Evolutionary conservation across 2,329 filamentous ascomycete species (phyloP), one percentile per base, ranked within the genome.

Genomic region (Paraconiothyrium sp.): DNA sequence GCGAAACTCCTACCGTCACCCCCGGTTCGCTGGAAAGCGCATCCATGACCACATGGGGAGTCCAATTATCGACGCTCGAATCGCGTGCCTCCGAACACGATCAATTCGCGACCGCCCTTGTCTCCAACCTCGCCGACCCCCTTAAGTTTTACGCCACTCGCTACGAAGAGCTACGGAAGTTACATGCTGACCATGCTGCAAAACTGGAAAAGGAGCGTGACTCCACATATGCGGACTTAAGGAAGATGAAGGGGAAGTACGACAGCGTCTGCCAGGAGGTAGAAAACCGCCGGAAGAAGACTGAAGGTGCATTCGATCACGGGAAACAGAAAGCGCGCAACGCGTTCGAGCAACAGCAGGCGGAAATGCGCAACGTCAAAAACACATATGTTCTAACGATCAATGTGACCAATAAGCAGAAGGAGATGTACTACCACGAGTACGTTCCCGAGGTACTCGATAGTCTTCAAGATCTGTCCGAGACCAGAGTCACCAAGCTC

Each of bases 351-450:
- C 93, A 97, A 76, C 94, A 98, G 79, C 85, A 96, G 62, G 82
- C 90, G 62, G 95, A 99, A 70, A 98, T 98, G 95, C 92, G 95
- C 80, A 99, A 99, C 76, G 87, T 91, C 78, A 99, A 99, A 84
- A 99, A 99, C 78, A 93, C 92, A n/a, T 99, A 99, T 76, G 83
- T 99, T 63, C 97, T 99, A 73, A 87, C 89, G 63, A 97, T 99
- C 82, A 97, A 97, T 76, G 92, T 98, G 61, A 96, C 94, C 37
- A 99, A 99, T 81, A 97, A 95, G 82, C 90, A 97, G 74, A 99
- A 98, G 82, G 93, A 97, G 76, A 92, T 90, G 75, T 98, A 98
- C 82, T 99, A 97, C 75, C 91, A 98, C 76, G 93, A 97, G 78
- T 98, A 98, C 78, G 86, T 99, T 22, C 95, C 95, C 9, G 95